Conservation (phyloP, 305 asterid species). For the Nicotiana rustica region DNA sequence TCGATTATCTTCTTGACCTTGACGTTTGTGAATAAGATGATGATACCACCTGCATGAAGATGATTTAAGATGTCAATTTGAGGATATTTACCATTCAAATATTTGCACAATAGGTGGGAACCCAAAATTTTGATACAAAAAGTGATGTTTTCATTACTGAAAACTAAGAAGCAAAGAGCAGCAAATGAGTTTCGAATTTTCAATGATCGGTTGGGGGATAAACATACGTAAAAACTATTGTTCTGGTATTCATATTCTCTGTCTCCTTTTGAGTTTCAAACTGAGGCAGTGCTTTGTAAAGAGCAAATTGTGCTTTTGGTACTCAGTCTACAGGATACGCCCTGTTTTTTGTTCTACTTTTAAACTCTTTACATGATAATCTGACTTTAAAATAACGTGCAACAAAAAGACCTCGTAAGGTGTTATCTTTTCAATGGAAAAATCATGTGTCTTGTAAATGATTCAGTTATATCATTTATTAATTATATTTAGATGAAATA, state of each 20-base stretch:
- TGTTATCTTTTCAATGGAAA: too few relatives aligned
- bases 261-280: too few relatives aligned
- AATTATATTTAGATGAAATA: background rate
- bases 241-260: too few relatives aligned
- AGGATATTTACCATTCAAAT: background rate
- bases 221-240: too few relatives aligned
- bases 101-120: background rate
- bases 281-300: too few relatives aligned
- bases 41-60: slow-evolving; percentile 70
- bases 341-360: too few relatives aligned
- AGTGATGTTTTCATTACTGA: background rate
- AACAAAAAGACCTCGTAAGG: too few relatives aligned
- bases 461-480: background rate
- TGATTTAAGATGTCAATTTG: background rate
- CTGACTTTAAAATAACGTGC: background rate
- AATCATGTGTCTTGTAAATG: background rate
- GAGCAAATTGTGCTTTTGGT: background rate
- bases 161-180: background rate
- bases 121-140: background rate
- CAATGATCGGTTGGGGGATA: background rate
- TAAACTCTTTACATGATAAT: background rate
- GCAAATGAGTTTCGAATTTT: background rate
- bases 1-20: slow-evolving; percentile 50
- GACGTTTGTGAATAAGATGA: slow-evolving; percentile 83
- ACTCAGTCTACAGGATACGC: background rate